These are phyloP conservation scores for Furcasterigmium sp. DNA, from an alignment of 2,329 filamentous ascomycete species.

Conservation along the genomic window DNA sequence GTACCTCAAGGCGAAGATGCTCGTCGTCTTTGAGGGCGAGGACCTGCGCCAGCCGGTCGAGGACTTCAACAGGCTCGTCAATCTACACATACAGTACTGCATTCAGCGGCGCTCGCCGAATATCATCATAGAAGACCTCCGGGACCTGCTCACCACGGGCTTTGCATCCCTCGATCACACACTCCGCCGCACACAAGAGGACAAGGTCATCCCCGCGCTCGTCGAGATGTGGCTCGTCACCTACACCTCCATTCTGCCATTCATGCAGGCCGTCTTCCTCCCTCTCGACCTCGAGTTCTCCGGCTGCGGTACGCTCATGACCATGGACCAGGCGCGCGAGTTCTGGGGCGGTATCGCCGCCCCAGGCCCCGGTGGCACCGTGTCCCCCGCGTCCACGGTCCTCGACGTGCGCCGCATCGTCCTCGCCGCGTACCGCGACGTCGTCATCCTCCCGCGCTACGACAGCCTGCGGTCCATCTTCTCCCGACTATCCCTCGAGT, in stretches of 20 bases:
- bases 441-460: conserved; percentile 81
- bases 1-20: conserved; percentile 67
- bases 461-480: conserved; percentile 86
- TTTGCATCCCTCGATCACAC: conserved; percentile 84
- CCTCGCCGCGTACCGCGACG: conserved; percentile 81
- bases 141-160: conserved; percentile 71
- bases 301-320: conserved; percentile 75
- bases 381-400: conserved; percentile 44
- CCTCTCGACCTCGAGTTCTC: conserved; percentile 91
- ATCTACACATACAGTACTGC: conserved; percentile 71
- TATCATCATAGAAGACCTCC: conserved; percentile 68
- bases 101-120: conserved; percentile 68
- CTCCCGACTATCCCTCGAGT: conserved; percentile 82
- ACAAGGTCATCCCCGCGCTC: conserved; percentile 80
- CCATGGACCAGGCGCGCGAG: conserved; percentile 71
- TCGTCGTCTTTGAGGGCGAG: conserved; percentile 77
- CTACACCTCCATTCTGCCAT: conserved; percentile 85
- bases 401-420: conserved; percentile 88
- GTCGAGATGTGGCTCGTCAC: conserved; percentile 94
- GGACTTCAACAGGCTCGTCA: conserved; percentile 77
- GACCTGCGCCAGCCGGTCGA: conserved; percentile 75
- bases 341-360: conserved; percentile 76
- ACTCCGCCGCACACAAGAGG: conserved; percentile 72
- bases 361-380: conserved; percentile 28
- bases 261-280: conserved; percentile 91